A percentile compares a stretch with the other conserved stretches of the same genome.
phyloP scores from a whole-genome alignment of 2,329 filamentous ascomycete species.

The Phyllosticta ampelicida region DNA sequence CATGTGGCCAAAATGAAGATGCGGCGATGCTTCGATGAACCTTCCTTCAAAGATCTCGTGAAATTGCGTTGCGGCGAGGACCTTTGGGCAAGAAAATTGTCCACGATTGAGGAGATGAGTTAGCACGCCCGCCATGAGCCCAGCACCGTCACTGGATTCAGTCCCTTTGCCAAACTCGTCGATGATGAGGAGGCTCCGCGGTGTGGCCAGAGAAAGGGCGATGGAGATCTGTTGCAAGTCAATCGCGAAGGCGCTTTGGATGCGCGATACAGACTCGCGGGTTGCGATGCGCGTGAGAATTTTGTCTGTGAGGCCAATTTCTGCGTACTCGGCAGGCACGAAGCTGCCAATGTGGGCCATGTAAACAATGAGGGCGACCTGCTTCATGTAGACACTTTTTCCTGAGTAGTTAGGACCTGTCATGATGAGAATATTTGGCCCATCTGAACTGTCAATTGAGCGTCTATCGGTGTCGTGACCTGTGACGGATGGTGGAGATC shows the following conservation, averaged over 20 bases:
- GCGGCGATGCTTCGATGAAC: slow-evolving; percentile 41
- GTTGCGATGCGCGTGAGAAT: slow-evolving; percentile 81
- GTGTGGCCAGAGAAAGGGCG: slow-evolving; percentile 62
- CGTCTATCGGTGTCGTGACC: not conserved
- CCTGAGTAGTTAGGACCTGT: slow-evolving; percentile 96
- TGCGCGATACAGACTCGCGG: slow-evolving; percentile 53
- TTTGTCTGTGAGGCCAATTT: slow-evolving; percentile 80
- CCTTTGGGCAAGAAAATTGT: slow-evolving; percentile 41
- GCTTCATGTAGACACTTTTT: slow-evolving; percentile 92
- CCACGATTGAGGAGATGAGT: slow-evolving; percentile 44
- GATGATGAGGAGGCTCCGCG: slow-evolving; percentile 70
- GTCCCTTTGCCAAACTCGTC: slow-evolving; percentile 81
- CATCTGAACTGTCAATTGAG: slow-evolving; percentile 12
- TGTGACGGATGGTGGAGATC: not conserved
- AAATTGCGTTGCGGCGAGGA: slow-evolving; percentile 53
- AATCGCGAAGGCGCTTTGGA: slow-evolving; percentile 61
- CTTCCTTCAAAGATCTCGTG: slow-evolving; percentile 63
- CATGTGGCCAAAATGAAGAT: slow-evolving; percentile 58
- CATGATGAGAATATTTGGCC: slow-evolving; percentile 62
- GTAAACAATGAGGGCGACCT: slow-evolving; percentile 82
- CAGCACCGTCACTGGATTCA: slow-evolving; percentile 52
- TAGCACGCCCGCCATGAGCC: slow-evolving; percentile 51
- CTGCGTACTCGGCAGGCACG: slow-evolving; percentile 68
- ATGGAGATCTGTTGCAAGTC: slow-evolving; percentile 82
- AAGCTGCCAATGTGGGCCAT: slow-evolving; percentile 85